These are phyloP conservation scores for Rhodotorula taiwanensis DNA, from an alignment of 768 basidiomycete species.

Conservation along the genomic window DNA sequence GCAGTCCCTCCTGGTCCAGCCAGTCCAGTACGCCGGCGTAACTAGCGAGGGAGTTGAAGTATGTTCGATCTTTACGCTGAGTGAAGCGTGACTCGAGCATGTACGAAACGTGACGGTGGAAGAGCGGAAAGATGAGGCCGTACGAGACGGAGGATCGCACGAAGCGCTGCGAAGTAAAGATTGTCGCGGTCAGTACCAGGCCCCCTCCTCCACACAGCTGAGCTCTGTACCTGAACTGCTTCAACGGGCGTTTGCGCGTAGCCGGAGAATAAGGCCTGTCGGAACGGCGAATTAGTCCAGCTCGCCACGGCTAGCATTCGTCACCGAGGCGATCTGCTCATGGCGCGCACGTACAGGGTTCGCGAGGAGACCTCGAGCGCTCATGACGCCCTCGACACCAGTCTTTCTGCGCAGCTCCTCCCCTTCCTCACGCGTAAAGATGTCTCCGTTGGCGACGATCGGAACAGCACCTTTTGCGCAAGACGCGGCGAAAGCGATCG, in stretches of 20 bases:
- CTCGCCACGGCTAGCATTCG: no score
- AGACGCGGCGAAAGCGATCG: slow-evolving; percentile 49
- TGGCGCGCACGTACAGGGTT: slow-evolving; percentile 49
- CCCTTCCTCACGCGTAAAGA: slow-evolving; percentile 47
- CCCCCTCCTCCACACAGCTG: no score
- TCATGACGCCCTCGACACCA: slow-evolving; percentile 50
- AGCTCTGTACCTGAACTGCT: slow-evolving; percentile 42
- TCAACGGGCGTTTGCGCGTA: slow-evolving; percentile 46
- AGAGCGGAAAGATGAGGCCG: slow-evolving; percentile 48
- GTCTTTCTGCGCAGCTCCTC: slow-evolving; percentile 44
- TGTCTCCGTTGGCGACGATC: slow-evolving; percentile 50
- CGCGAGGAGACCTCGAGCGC: slow-evolving; percentile 50
- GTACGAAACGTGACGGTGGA: slow-evolving; percentile 49
- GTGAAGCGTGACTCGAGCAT: slow-evolving; percentile 46
- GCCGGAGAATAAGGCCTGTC: slow-evolving; percentile 48
- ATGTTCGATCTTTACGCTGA: slow-evolving; percentile 42
- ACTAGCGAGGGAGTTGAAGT: slow-evolving; percentile 46
- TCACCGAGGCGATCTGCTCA: no score
- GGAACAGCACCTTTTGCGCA: slow-evolving; percentile 48
- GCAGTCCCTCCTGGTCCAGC: slow-evolving; percentile 44
- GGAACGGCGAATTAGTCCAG: no score
- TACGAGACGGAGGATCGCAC: slow-evolving; percentile 44
- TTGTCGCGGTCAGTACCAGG: no score
- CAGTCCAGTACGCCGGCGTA: slow-evolving; percentile 47
- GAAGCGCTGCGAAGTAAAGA: slow-evolving; percentile 42